Evolutionary conservation across 768 basidiomycete genomes (phyloP).

Genomic region (Gyrodon lividus): DNA sequence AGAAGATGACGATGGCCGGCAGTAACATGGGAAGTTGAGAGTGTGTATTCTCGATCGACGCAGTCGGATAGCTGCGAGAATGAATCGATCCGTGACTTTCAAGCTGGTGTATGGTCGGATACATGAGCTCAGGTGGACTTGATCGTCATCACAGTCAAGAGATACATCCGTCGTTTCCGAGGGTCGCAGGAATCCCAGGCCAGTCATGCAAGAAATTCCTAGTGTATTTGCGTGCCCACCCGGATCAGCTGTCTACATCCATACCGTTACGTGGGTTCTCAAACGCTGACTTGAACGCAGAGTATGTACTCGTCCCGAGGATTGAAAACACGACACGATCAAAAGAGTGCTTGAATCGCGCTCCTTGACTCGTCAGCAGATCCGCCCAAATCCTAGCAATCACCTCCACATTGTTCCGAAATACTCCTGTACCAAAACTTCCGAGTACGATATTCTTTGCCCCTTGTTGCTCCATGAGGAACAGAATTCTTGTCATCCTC

Average conservation of each 20-base stretch:
- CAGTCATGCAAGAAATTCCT: no score
- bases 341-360: constrained; percentile 59
- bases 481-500: constrained; percentile 67
- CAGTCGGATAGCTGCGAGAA: no score
- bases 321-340: constrained; percentile 68
- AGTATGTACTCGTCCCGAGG: constrained; percentile 48
- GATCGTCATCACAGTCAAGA: no score
- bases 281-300: constrained; percentile 40
- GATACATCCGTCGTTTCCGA: no score
- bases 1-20: no score
- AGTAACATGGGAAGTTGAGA: no score
- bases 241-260: not conserved
- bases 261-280: constrained; percentile 12
- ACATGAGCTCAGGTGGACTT: no score
- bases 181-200: no score
- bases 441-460: constrained; percentile 64
- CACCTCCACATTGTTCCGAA: constrained; percentile 57
- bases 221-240: no score
- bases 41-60: no score
- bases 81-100: no score
- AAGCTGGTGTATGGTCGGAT: no score
- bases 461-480: constrained; percentile 61
- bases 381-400: constrained; percentile 68
- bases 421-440: constrained; percentile 78
- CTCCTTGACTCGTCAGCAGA: constrained; percentile 45